Conservation (phyloP, 2,329 filamentous ascomycete species). For the Phyllosticta paracitricarpa region DNA sequence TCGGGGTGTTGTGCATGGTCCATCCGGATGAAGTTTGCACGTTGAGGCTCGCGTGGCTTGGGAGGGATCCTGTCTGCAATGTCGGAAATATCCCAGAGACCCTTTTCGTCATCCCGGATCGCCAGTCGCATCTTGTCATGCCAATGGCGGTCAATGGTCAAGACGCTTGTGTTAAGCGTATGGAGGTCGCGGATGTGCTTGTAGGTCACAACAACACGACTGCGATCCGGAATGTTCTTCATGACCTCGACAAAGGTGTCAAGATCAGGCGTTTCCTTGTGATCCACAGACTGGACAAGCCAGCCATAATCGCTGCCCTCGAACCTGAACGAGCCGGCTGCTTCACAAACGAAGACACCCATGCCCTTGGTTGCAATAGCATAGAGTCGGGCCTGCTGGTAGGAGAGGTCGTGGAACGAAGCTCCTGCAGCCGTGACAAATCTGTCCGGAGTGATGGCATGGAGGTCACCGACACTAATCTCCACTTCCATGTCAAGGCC, state of each 20-base stretch:
- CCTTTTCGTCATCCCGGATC: conserved; percentile 78
- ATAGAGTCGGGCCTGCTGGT: conserved; percentile 93
- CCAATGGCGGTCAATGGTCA: conserved; percentile 93
- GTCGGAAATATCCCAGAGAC: conserved; percentile 89
- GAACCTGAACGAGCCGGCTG: conserved; percentile 87
- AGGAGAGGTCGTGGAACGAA: conserved; percentile 92
- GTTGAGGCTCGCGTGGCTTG: conserved; percentile 58
- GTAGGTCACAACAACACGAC: conserved; percentile 87
- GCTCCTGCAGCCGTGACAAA: conserved; percentile 91
- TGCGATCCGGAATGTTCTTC: conserved; percentile 69
- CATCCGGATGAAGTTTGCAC: conserved; percentile 84
- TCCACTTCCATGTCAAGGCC: conserved; percentile 80
- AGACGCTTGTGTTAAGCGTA: conserved; percentile 83
- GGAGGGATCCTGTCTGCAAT: conserved; percentile 73
- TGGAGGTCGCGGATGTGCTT: conserved; percentile 92
- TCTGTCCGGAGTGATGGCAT: conserved; percentile 88
- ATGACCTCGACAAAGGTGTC: conserved; percentile 85
- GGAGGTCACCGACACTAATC: conserved; percentile 76
- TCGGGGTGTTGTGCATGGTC: conserved; percentile 80
- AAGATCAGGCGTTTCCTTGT: conserved; percentile 81
- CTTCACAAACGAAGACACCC: conserved; percentile 91
- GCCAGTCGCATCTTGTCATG: conserved; percentile 88
- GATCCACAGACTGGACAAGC: conserved; percentile 86
- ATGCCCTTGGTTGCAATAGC: conserved; percentile 68
- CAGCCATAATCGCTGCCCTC: conserved; percentile 86